A percentile compares a stretch with the other conserved stretches of the same genome.
Evolutionary conservation across 495 filamentous ascomycete species (phyloP).

Genomic region (Alectoria sarmentosa): DNA sequence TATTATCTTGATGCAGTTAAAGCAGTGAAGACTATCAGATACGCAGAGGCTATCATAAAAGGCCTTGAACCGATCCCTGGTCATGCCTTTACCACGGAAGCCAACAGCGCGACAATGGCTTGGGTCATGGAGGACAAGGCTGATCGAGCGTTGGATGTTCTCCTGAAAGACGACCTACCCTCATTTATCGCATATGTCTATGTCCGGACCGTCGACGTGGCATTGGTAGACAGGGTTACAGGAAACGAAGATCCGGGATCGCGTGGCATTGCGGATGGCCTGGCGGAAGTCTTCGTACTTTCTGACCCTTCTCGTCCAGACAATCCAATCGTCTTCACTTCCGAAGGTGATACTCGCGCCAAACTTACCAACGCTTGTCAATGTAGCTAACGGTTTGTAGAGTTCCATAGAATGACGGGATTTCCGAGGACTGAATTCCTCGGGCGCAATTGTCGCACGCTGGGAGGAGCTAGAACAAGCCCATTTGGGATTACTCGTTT

Average conservation of each 20-base stretch:
- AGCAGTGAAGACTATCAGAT: slow-evolving; percentile 61
- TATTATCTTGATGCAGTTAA: slow-evolving; percentile 62
- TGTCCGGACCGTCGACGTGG: slow-evolving; percentile 48
- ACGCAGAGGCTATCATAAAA: slow-evolving; percentile 56
- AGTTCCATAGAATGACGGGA: slow-evolving; percentile 57
- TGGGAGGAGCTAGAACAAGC: slow-evolving; percentile 52
- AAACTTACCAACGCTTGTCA: not conserved
- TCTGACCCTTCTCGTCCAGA: slow-evolving; percentile 66
- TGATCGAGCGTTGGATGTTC: slow-evolving; percentile 46
- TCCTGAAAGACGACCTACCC: slow-evolving; percentile 61
- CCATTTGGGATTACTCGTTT: slow-evolving; percentile 47
- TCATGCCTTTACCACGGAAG: slow-evolving; percentile 39
- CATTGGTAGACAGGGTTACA: slow-evolving; percentile 50
- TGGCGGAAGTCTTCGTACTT: slow-evolving; percentile 71
- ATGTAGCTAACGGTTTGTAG: slow-evolving; percentile 26
- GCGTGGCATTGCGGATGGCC: slow-evolving; percentile 55
- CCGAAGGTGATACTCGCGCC: slow-evolving; percentile 34
- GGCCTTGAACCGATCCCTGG: slow-evolving; percentile 43
- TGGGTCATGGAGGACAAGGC: slow-evolving; percentile 51
- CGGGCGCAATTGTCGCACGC: slow-evolving; percentile 56
- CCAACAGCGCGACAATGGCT: slow-evolving; percentile 43
- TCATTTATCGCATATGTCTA: slow-evolving; percentile 61
- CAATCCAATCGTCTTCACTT: slow-evolving; percentile 74
- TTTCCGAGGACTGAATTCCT: slow-evolving; percentile 53
- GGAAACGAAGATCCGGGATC: slow-evolving; percentile 47